Evolutionary conservation across 1,284 basidiomycete species (phyloP).

Genomic region (Trichosporon inkin): DNA sequence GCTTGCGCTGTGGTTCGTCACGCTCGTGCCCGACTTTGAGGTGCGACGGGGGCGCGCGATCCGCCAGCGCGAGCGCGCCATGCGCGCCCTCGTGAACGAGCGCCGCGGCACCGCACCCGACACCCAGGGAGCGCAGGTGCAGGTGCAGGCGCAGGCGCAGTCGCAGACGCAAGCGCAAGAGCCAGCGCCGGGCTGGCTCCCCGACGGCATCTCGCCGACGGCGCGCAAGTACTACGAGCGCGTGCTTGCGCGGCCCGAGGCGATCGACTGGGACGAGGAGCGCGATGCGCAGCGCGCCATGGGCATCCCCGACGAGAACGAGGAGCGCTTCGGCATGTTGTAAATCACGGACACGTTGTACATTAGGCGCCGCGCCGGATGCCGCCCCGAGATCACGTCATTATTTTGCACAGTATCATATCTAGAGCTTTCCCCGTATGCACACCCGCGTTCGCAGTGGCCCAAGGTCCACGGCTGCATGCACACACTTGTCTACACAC

Average conservation of each 20-base stretch:
- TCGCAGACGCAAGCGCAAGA: background rate
- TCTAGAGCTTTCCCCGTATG: background rate
- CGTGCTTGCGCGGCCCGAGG: slow-evolving; percentile 34
- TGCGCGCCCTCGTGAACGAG: slow-evolving; percentile 33
- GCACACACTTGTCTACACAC: background rate
- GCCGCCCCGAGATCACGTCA: too few relatives aligned
- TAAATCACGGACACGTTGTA: background rate
- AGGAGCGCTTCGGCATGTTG: slow-evolving; percentile 1
- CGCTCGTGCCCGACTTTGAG: slow-evolving; percentile 44
- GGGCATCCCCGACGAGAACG: slow-evolving; percentile 35
- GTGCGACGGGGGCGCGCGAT: slow-evolving; percentile 34
- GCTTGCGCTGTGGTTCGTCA: slow-evolving; percentile 41
- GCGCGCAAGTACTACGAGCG: slow-evolving; percentile 40
- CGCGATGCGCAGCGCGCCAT: slow-evolving; percentile 42
- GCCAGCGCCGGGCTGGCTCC: slow-evolving; percentile 19
- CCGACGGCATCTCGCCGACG: slow-evolving; percentile 26
- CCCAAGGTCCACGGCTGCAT: slow-evolving; percentile 5
- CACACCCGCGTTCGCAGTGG: background rate
- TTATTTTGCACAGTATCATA: background rate
- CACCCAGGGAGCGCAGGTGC: background rate
- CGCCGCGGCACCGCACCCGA: background rate
- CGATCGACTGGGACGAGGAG: slow-evolving; percentile 50
- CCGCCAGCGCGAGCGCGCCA: slow-evolving; percentile 36
- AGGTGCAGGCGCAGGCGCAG: background rate
- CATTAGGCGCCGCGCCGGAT: background rate